phyloP scores from a whole-genome alignment of 352 stramenopile genomes.

The Phytophthora melonis region DNA sequence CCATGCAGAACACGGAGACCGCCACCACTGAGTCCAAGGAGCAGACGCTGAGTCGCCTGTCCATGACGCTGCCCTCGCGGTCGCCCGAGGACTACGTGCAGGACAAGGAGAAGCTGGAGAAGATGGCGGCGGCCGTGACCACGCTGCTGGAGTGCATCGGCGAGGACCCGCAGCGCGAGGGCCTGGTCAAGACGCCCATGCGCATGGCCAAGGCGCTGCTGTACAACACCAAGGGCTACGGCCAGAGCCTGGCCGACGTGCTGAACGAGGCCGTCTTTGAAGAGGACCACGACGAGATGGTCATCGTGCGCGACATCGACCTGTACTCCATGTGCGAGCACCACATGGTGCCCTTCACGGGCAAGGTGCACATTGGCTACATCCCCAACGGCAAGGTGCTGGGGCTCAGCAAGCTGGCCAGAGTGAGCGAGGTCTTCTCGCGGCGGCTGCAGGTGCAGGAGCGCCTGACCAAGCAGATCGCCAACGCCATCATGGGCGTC shows the following conservation, averaged over 20 bases:
- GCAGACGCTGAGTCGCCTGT: constrained; percentile 55
- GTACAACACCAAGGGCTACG: constrained; percentile 97
- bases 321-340: constrained; percentile 99
- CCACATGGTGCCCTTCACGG: constrained; percentile 99
- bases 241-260: constrained; percentile 88
- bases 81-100: constrained; percentile 70
- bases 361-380: constrained; percentile 95
- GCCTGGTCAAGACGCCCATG: constrained; percentile 96
- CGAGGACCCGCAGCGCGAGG: constrained; percentile 95
- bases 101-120: constrained; percentile 84
- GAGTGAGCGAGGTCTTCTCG: constrained; percentile 98
- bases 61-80: constrained; percentile 71
- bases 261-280: constrained; percentile 99
- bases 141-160: constrained; percentile 95
- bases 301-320: constrained; percentile 99
- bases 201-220: constrained; percentile 97
- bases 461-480: constrained; percentile 99
- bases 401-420: constrained; percentile 98
- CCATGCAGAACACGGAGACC: too few relatives aligned
- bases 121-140: constrained; percentile 95
- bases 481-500: constrained; percentile 97
- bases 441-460: constrained; percentile 99
- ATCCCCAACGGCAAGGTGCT: constrained; percentile 97
- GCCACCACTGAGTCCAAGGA: constrained; percentile 14
- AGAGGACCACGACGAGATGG: constrained; percentile 98